phyloP scores from a whole-genome alignment of 2,329 filamentous ascomycete genomes.

The Cercospora sp. region DNA sequence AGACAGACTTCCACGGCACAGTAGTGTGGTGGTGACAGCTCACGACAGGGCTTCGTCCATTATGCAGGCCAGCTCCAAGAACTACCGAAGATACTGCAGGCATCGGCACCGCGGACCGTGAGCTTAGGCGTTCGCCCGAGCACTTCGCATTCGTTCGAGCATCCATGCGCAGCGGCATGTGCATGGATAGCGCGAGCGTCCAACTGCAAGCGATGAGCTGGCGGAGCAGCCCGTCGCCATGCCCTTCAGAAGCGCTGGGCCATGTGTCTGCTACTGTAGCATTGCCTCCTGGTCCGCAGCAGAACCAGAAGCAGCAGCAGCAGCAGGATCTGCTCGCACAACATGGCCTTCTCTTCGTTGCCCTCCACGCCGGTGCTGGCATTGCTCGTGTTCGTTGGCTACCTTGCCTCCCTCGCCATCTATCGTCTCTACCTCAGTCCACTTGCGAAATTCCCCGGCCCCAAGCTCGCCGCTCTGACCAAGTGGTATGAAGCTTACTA shows the following conservation, averaged over 20 bases:
- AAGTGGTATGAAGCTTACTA: conserved; percentile 37
- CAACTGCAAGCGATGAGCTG: neutral
- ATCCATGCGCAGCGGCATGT: neutral
- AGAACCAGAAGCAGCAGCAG: neutral
- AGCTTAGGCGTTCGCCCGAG: neutral
- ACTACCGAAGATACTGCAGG: neutral
- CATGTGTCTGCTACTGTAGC: neutral
- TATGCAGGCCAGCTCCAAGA: neutral
- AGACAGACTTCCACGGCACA: neutral
- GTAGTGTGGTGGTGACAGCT: neutral
- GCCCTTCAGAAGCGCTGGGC: neutral
- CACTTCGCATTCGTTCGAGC: conserved; percentile 4
- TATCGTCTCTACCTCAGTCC: conserved; percentile 33
- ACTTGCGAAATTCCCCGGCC: conserved; percentile 35
- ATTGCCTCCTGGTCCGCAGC: neutral
- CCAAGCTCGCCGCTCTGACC: conserved; percentile 33
- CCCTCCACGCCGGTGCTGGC: conserved; percentile 14
- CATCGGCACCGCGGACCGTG: conserved; percentile 8
- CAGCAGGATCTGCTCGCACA: neutral
- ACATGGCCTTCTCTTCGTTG: conserved; percentile 15
- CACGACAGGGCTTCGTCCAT: neutral
- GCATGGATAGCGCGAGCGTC: neutral
- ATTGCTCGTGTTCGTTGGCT: conserved; percentile 13
- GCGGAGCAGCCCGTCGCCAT: neutral
- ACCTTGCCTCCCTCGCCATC: conserved; percentile 23